Evolutionary conservation across 2,329 filamentous ascomycete species (phyloP), one percentile per base, ranked within the genome.

Genomic region (Verticillium isaacii): DNA sequence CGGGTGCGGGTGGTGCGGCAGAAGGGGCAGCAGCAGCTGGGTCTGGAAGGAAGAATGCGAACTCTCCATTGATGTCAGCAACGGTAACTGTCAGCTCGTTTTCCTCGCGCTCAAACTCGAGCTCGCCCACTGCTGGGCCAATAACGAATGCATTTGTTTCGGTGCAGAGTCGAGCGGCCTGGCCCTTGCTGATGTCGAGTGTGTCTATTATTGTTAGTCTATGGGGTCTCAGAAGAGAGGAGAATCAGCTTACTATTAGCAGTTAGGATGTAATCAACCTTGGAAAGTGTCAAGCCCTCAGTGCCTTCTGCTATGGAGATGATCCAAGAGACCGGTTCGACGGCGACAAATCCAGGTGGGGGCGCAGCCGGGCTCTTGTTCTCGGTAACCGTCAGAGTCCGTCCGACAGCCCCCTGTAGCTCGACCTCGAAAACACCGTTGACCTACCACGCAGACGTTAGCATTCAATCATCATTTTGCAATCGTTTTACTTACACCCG

Each of bases 101-200:
- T 64, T 78, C 76, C 2, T 78, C 77, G 1, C 60, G 72, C 65
- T 79, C 76, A 50, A 78, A 78, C 64, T 78, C 75, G n/a, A 73
- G 67, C 67, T 77, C 76, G 60, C 74, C 75, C 0, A 77, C 59
- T 19, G 67, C 69, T 7, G 67, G 64, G 36, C 72, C 72, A 50
- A 78, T 71, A 60, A 77, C 68, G 58, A 78, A 78, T 15, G 67
- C 68, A 58, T 73, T 70, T 39, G 72, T 69, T 25, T 75, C 72
- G 8, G 67, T 65, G 63, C 70, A 74, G 45, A 79, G 70, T 32
- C 71, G 72, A 50, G 73, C 76, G 37, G 77, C 67, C 60, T 72
- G 66, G 25, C 73, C 73, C 15, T 72, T 63, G 65, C 71, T 74
- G 61, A 78, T 73, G 60, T 78, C 74, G 14, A 74, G 58, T 0